Evolutionary conservation across 140 eudicot genomes (phyloP), one percentile per base, ranked within the genome.

Genomic region (Cichorium intybus): DNA sequence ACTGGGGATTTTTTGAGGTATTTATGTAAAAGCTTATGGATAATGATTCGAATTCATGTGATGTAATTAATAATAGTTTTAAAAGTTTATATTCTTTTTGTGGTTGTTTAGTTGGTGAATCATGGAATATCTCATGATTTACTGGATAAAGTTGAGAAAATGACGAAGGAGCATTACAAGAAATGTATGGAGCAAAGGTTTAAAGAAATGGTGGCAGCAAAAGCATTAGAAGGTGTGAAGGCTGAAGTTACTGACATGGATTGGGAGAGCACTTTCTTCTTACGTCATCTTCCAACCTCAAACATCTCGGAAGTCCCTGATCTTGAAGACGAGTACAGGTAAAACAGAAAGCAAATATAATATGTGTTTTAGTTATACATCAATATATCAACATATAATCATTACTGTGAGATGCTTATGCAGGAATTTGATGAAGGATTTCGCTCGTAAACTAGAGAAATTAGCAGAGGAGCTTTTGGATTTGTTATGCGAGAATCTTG

Each of bases 1-100:
- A n/a, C 60, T 82, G 85, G 88, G 88, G 88, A n/a, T 82, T 82
- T 57, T 79, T 82, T 68, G 88, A 82, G 88, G 88, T 56, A n/a
- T 12, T 66, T 66, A 18, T 15, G 7, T 5, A 17, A 7, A 41
- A 10, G 12, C 15, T 14, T 34, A 20, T 70, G 3, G 31, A 18
- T 23, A 2, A 6, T 4, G 6, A n/a, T n/a, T n/a, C n/a, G n/a
- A n/a, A n/a, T 68, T 21, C 24, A 22, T 49, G 39, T 26, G 21
- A 16, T 27, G n/a, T 46, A 9, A 43, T 31, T 37, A 37, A 10
- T 22, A 12, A 41, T 18, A 12, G 62, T 26, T 24, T 6, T 10
- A 22, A n/a, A n/a, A n/a, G n/a, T n/a, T n/a, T n/a, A n/a, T n/a
- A 31, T 59, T 11, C 31, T 23, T 18, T 54, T 69, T 27, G n/a